Evolutionary conservation across 768 basidiomycete species (phyloP), one percentile per base, ranked within the genome.

Genomic region (Baorangia bicolor): DNA sequence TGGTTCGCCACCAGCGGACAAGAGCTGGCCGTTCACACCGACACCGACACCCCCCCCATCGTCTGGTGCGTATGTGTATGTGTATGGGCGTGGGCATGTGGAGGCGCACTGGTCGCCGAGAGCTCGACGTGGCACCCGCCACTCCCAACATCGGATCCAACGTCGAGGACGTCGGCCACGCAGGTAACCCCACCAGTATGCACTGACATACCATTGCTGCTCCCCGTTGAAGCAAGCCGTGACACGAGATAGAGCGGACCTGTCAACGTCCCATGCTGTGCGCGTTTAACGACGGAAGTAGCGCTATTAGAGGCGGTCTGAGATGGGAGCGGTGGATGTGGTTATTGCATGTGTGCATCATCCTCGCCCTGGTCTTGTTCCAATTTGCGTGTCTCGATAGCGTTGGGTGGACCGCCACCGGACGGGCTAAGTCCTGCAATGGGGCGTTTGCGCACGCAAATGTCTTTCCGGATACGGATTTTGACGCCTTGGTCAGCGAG

Each of bases 401-500:
- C 0, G 40, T 27, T 51, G 16, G 51, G 23, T 14, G 47, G 57
- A 10, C 58, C 56, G 43, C 58, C 43, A 38, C 67, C 71, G 13
- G 63, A 43, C 0, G 56, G 58, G 13, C 62, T 62, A 18, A 72
- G 67, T 0, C 74, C 73, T 33, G 75, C 74, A 27, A 77, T 78
- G 5, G 85, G 82, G 12, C 86, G 77, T 68, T 92, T 92, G 59
- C 92, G 82, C 25, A 90, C 86, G 1, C 92, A 85, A 34, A 94
- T 92, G 56, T 95, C 92, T 71, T 94, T 95, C 34, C 94, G 83
- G 50, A 95, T 95, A 30, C 93, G 86, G 51, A 96, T 94, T 74
- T 95, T 96, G 74, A 95, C 92, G 23, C 94, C 94, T 72, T 95
- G 94, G 67, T 95, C 93, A n/a, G 93, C 92, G 51, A 95, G 82